A percentile compares a stretch with the other conserved stretches of the same genome.
Evolutionary conservation across 345 rosid species (phyloP).

Genomic region (Nephelium lappaceum): DNA sequence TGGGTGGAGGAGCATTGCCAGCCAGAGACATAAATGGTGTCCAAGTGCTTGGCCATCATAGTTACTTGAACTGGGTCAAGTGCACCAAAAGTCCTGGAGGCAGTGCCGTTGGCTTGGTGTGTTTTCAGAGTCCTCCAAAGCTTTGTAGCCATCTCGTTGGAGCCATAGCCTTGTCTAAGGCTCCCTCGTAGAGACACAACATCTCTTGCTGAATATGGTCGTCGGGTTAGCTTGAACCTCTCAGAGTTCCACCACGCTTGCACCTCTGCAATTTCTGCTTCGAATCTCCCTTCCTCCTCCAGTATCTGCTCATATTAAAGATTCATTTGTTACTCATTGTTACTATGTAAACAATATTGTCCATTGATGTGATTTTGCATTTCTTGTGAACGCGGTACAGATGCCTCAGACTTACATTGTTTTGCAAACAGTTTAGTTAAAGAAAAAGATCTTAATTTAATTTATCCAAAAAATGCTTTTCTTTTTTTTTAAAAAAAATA

Average conservation of each 20-base stretch:
- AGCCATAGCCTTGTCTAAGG: constrained; percentile 77
- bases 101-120: constrained; percentile 86
- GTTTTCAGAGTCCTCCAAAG: constrained; percentile 88
- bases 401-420: background rate
- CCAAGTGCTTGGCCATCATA: constrained; percentile 96
- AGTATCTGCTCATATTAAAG: constrained; percentile 45
- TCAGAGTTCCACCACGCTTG: constrained; percentile 97
- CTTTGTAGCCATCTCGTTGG: constrained; percentile 88
- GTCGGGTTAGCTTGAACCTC: constrained; percentile 87
- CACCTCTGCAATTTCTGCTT: constrained; percentile 90
- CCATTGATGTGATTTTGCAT: background rate
- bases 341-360: background rate
- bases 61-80: constrained; percentile 94
- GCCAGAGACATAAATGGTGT: constrained; percentile 89
- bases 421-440: too few relatives aligned
- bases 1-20: constrained; percentile 99
- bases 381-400: background rate
- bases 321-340: background rate
- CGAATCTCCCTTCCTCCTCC: constrained; percentile 94
- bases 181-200: constrained; percentile 87
- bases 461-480: background rate
- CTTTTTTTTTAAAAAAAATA: too few relatives aligned
- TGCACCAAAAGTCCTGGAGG: constrained; percentile 93
- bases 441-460: background rate
- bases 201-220: constrained; percentile 86